A percentile compares a stretch with the other conserved stretches of the same genome.
Evolutionary conservation across 164 flowering plant species (phyloP).

Genomic region (Protea cynaroides): DNA sequence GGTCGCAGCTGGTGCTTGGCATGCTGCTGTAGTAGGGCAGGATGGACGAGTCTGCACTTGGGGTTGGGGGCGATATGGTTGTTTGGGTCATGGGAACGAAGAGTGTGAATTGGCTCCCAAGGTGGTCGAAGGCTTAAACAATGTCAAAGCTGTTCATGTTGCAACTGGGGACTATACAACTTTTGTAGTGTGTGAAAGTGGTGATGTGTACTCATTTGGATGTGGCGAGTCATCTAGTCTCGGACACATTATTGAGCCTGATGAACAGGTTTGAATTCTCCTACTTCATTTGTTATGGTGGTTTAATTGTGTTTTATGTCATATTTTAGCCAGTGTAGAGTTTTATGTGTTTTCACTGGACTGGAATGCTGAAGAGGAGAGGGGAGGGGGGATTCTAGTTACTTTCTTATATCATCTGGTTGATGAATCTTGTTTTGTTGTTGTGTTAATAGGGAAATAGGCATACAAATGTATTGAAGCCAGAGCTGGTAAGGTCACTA

Average conservation of each 20-base stretch:
- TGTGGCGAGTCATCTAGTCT: constrained; percentile 67
- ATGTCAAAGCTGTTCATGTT: constrained; percentile 65
- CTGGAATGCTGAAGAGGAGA: too few relatives aligned
- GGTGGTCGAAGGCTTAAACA: constrained; percentile 53
- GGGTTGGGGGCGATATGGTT: constrained; percentile 86
- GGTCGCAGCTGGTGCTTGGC: constrained; percentile 81
- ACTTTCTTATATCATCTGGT: not conserved
- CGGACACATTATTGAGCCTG: constrained; percentile 41
- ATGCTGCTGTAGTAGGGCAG: constrained; percentile 66
- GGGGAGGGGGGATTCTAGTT: not conserved
- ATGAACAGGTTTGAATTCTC: constrained; percentile 39
- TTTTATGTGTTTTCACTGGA: too few relatives aligned
- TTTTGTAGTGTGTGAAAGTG: constrained; percentile 63
- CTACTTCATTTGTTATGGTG: not conserved
- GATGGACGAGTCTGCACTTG: constrained; percentile 84
- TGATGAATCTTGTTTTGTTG: not conserved
- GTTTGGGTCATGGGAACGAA: constrained; percentile 76
- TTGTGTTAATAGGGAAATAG: constrained; percentile 45
- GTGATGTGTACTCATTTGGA: constrained; percentile 75
- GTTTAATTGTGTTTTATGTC: too few relatives aligned
- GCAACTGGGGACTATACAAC: constrained; percentile 79
- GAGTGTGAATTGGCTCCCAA: constrained; percentile 69
- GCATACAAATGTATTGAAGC: constrained; percentile 65
- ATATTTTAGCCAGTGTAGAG: too few relatives aligned
- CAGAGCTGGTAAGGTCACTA: constrained; percentile 76